Evolutionary conservation across 139 green algal genomes (phyloP), one percentile per base, ranked within the genome.

Genomic region (Bryopsis sp.): DNA sequence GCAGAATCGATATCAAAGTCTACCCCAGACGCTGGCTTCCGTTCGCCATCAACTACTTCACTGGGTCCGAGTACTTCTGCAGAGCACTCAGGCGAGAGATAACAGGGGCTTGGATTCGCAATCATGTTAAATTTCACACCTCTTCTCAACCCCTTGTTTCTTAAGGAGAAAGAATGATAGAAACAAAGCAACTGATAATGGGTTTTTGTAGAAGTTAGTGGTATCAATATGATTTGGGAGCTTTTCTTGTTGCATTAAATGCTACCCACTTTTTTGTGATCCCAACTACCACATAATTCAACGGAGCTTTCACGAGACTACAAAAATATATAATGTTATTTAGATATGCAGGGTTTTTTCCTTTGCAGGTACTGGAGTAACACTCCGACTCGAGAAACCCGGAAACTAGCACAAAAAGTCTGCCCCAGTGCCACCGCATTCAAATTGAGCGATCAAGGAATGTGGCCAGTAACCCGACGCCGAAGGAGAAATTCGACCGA

Each of bases 1-100:
- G 83, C 26, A 77, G 84, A 15, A 71, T 90, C 0, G 84, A 90
- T 58, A 64, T 90, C 73, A 90, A 90, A 77, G 68, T 80, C 1
- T 81, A 84, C 68, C 58, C 57, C 22, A 37, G 36, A 48, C 7
- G 7, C 15, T 3, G 31, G n/a, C 47, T 82, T 33, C 47, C 76
- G 1, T 72, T 71, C 61, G 76, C 73, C 2, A 64, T 82, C 48
- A 77, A 71, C 54, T 82, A 82, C 64, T 82, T 82, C 57, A 58
- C 26, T 58, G 66, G 48, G 29, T 73, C 70, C 0, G 54, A 33
- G 5, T 61, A 82, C 64, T 74, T 79, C 37, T 73, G 72, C 50
- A 59, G 73, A 31, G 76, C 76, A 5, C 46, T 82, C 8, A 48
- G 76, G 72, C 76, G 64, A 4, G n/a, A n/a, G 37, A 47, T 24